phyloP scores from a whole-genome alignment of 441 rosid genomes.

The Viola pubescens region DNA sequence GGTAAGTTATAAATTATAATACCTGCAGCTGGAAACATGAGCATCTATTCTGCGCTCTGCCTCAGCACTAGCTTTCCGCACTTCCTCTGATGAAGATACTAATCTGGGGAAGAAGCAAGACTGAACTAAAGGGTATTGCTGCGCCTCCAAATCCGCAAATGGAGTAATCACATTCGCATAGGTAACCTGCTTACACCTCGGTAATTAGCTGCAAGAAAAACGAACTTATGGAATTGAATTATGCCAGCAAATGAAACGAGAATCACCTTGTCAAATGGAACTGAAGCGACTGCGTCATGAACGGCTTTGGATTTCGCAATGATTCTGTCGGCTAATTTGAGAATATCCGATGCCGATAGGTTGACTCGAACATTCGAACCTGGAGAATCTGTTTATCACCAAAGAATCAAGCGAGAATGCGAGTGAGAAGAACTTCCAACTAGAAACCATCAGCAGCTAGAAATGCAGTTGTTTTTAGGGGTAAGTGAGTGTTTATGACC shows the following conservation, averaged over 20 bases:
- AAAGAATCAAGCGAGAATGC: not conserved
- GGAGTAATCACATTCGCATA: constrained; percentile 63
- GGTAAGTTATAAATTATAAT: constrained; percentile 8
- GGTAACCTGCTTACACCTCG: constrained; percentile 42
- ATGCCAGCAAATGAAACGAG: not conserved
- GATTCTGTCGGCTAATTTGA: constrained; percentile 55
- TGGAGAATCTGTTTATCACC: constrained; percentile 47
- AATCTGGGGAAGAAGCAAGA: constrained; percentile 74
- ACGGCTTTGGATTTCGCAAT: constrained; percentile 60
- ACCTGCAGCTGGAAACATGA: constrained; percentile 67
- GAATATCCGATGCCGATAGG: constrained; percentile 63
- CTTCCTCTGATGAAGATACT: constrained; percentile 52
- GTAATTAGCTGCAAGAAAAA: not conserved
- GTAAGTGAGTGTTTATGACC: constrained; percentile 24
- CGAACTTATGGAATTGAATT: not conserved
- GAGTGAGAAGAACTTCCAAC: not conserved
- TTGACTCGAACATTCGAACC: constrained; percentile 55
- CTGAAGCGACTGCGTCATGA: constrained; percentile 63
- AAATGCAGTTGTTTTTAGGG: not conserved
- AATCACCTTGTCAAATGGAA: constrained; percentile 70
- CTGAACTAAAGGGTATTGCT: constrained; percentile 51
- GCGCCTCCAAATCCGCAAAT: constrained; percentile 65
- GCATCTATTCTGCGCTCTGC: constrained; percentile 72
- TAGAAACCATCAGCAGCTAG: not conserved
- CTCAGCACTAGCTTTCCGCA: constrained; percentile 70